Conservation (phyloP, 139 green algal genomes). For the Tetraselmis striata region DNA sequence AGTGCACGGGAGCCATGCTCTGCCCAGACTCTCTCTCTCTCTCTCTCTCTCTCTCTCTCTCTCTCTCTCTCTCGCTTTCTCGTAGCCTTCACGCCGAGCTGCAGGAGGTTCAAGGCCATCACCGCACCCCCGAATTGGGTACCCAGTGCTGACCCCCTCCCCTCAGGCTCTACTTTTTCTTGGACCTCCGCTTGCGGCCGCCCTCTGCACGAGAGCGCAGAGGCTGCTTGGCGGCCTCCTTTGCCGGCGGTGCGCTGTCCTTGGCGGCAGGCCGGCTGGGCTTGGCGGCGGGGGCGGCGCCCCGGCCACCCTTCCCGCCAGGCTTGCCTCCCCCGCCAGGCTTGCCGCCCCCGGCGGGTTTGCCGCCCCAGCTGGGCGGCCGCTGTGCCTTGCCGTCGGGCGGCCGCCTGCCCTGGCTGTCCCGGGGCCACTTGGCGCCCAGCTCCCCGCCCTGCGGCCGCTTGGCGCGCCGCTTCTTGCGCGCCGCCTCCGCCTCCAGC, state of each 20-base stretch:
- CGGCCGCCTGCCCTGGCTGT: no score
- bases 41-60: no score
- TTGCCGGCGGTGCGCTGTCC: not conserved
- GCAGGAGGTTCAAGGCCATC: no score
- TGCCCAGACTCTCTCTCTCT: no score
- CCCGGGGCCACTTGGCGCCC: not conserved
- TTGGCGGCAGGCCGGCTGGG: not conserved
- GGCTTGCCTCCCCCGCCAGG: not conserved
- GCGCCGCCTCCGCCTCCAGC: not conserved
- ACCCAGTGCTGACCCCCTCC: no score
- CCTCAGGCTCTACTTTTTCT: no score
- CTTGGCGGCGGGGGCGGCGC: not conserved
- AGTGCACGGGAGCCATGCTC: no score
- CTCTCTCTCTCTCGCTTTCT: no score
- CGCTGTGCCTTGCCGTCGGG: no score
- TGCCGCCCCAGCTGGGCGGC: no score
- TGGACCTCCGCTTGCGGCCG: conserved; percentile 50
- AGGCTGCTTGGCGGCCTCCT: conserved; percentile 19
- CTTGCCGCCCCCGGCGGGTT: not conserved
- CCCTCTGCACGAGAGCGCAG: conserved; percentile 43
- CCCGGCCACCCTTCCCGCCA: not conserved
- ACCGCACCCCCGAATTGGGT: no score
- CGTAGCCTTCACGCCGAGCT: no score
- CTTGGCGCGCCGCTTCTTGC: not conserved
- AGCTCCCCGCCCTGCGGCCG: not conserved